Evolutionary conservation across 2,329 filamentous ascomycete species (phyloP).

Genomic region (Phialocephala sp.): DNA sequence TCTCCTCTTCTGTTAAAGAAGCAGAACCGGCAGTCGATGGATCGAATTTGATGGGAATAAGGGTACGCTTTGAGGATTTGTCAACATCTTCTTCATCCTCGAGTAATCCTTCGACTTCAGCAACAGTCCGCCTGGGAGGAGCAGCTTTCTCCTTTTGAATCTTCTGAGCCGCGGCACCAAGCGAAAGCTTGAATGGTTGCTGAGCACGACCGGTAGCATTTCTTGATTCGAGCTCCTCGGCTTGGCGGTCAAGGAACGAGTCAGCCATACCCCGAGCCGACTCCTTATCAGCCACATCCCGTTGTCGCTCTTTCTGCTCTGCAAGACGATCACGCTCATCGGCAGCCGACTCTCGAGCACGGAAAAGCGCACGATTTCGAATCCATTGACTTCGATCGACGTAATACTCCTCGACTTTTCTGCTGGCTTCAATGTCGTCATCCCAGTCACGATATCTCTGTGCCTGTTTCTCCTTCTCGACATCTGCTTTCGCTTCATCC

Average conservation of each 20-base stretch:
- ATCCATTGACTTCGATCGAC: slow-evolving; percentile 84
- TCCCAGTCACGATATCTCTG: slow-evolving; percentile 82
- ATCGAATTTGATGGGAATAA: slow-evolving; percentile 85
- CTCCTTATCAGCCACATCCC: slow-evolving; percentile 74
- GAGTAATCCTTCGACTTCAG: slow-evolving; percentile 90
- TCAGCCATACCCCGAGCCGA: slow-evolving; percentile 85
- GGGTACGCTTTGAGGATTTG: slow-evolving; percentile 70
- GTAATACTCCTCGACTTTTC: slow-evolving; percentile 83
- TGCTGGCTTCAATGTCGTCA: slow-evolving; percentile 79
- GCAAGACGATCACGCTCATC: slow-evolving; percentile 84
- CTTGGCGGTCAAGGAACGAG: slow-evolving; percentile 86
- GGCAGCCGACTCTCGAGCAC: slow-evolving; percentile 73
- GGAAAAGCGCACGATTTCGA: slow-evolving; percentile 76
- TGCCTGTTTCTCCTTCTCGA: slow-evolving; percentile 69
- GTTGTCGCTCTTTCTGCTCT: slow-evolving; percentile 76
- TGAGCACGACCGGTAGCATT: slow-evolving; percentile 53
- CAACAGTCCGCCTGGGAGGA: slow-evolving; percentile 76
- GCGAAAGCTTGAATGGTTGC: slow-evolving; percentile 88
- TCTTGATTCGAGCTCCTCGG: slow-evolving; percentile 71
- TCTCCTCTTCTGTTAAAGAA: slow-evolving; percentile 83
- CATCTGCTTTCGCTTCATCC: slow-evolving; percentile 69
- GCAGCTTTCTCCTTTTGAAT: slow-evolving; percentile 60
- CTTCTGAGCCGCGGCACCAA: slow-evolving; percentile 86
- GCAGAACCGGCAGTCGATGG: slow-evolving; percentile 65
- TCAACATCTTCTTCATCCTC: slow-evolving; percentile 93